These are phyloP conservation scores for Lachancea quebecensis DNA, from an alignment of 805 yeast genomes.

Conservation along the genomic window DNA sequence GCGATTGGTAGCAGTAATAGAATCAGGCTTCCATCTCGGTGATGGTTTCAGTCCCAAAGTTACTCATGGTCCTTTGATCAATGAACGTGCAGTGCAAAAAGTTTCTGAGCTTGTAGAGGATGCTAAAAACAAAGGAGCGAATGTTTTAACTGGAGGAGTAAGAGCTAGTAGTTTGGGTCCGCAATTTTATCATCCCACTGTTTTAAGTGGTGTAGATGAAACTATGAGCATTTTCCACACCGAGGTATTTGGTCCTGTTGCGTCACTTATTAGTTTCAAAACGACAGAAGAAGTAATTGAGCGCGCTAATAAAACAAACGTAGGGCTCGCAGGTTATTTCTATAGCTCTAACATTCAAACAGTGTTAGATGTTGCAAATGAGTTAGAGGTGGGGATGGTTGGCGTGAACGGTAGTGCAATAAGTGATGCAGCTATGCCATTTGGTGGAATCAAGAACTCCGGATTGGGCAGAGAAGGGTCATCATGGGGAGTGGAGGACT, in stretches of 20 bases:
- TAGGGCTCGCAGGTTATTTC: constrained; percentile 75
- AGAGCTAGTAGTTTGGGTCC: constrained; percentile 50
- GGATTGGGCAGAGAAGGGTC: too few species aligned
- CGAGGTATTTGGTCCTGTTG: constrained; percentile 79
- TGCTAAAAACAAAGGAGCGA: constrained; percentile 62
- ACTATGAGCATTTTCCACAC: constrained; percentile 54
- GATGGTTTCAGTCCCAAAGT: constrained; percentile 50
- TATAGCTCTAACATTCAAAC: constrained; percentile 50
- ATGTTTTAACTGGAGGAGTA: constrained; percentile 54
- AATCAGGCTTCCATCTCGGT: constrained; percentile 44
- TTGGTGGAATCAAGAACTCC: too few species aligned
- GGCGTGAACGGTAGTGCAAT: constrained; percentile 45
- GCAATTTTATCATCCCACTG: constrained; percentile 61
- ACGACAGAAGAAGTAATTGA: constrained; percentile 57
- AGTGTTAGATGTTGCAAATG: constrained; percentile 57
- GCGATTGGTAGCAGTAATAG: constrained; percentile 42
- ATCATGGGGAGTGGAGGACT: too few species aligned
- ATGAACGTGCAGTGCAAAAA: constrained; percentile 52
- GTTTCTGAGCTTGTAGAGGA: constrained; percentile 58
- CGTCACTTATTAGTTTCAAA: constrained; percentile 58
- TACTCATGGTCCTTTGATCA: constrained; percentile 75
- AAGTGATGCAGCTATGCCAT: too few species aligned
- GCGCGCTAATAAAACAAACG: constrained; percentile 59
- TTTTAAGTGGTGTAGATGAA: constrained; percentile 51
- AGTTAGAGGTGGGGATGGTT: constrained; percentile 71